These are phyloP conservation scores for Phytopythium aichiense DNA, from an alignment of 352 stramenopile genomes.

Conservation along the genomic window DNA sequence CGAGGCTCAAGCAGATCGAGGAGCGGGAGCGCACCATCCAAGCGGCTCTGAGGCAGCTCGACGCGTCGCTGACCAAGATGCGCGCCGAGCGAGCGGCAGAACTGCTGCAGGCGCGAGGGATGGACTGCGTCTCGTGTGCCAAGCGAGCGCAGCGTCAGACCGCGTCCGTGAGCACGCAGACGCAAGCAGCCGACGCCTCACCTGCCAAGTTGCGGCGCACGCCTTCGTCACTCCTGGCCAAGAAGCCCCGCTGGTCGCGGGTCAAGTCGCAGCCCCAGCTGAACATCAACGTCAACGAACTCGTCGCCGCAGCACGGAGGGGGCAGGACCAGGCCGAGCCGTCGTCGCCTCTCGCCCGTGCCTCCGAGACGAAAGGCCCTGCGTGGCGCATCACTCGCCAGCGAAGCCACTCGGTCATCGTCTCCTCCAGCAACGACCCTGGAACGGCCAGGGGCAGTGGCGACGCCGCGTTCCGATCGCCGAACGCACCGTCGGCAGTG, in stretches of 20 bases:
- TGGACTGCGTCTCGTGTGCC: not conserved
- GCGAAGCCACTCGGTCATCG: not conserved
- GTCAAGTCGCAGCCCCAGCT: constrained; percentile 4
- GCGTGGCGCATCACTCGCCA: not conserved
- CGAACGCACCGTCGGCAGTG: not conserved
- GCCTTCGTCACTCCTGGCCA: not conserved
- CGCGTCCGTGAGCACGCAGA: not conserved
- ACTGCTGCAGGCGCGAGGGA: not conserved
- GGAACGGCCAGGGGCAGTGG: not conserved
- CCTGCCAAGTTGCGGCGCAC: not conserved
- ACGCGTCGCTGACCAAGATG: constrained; percentile 14
- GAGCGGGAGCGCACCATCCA: constrained; percentile 19
- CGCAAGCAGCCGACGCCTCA: not conserved
- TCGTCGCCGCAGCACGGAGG: too few species aligned
- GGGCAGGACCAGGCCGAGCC: not conserved
- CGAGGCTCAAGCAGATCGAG: constrained; percentile 14
- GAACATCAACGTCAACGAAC: not conserved
- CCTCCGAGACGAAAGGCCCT: not conserved
- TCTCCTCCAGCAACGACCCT: constrained; percentile 1
- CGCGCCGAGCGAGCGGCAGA: not conserved
- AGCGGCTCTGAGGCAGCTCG: constrained; percentile 13
- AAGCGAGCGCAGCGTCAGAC: not conserved
- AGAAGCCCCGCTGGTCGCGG: not conserved
- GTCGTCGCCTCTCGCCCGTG: not conserved
- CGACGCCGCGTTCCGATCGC: not conserved